Conservation (phyloP, 257 asterid species). For the Solanum gandarillasii region DNA sequence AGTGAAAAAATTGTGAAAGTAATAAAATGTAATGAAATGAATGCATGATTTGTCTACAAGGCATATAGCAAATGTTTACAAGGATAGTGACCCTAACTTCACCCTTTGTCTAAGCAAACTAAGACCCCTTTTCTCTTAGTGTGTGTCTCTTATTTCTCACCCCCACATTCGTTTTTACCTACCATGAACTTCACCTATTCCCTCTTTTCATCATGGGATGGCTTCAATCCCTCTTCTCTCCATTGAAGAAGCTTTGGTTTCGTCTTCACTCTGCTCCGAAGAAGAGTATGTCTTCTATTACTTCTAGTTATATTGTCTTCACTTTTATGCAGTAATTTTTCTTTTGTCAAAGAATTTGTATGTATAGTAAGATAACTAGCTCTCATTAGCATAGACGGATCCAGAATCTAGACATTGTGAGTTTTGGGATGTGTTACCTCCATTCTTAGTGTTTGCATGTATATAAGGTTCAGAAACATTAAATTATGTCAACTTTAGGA, state of each 20-base stretch:
- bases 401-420: background rate
- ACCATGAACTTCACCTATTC: slow-evolving; percentile 28
- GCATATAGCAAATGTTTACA: slow-evolving; percentile 23
- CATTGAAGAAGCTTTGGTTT: slow-evolving; percentile 81
- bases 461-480: background rate
- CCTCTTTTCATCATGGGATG: slow-evolving; percentile 67
- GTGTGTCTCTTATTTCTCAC: slow-evolving; percentile 14
- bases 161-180: slow-evolving; percentile 17
- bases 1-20: slow-evolving; percentile 19
- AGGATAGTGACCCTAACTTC: slow-evolving; percentile 55
- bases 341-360: background rate
- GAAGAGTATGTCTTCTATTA: slow-evolving; percentile 44
- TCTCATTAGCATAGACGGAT: background rate
- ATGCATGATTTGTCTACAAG: slow-evolving; percentile 38
- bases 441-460: background rate
- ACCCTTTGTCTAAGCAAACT: slow-evolving; percentile 80
- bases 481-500: background rate
- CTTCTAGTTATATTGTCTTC: background rate
- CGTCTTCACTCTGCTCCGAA: slow-evolving; percentile 59
- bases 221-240: slow-evolving; percentile 89
- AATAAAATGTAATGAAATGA: background rate
- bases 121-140: slow-evolving; percentile 22
- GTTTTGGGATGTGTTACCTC: background rate
- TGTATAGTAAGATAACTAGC: background rate
- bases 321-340: background rate